These are phyloP conservation scores for Pharnaceum exiguum DNA, from an alignment of 148 eudicot species.

Conservation along the genomic window DNA sequence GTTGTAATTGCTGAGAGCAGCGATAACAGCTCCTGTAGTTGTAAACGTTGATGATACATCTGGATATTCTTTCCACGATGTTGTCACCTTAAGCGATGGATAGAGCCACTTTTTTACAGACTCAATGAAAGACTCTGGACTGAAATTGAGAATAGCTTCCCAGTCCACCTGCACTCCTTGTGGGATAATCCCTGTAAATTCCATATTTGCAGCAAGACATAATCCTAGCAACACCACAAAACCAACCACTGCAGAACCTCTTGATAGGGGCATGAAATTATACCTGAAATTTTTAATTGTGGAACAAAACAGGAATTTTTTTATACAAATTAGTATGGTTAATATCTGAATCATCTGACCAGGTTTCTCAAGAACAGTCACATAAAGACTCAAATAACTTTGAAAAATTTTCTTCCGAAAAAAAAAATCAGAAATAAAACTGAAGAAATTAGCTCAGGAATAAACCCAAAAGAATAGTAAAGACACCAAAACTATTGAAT, in stretches of 20 bases:
- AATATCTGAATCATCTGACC: no score
- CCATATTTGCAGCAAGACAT: conserved; percentile 95
- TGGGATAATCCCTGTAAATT: conserved; percentile 90
- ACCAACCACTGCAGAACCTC: conserved; percentile 88
- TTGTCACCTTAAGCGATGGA: conserved; percentile 68
- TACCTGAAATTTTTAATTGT: conserved; percentile 50
- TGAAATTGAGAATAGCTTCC: conserved; percentile 78
- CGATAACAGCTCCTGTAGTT: conserved; percentile 83
- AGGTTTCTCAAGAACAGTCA: no score
- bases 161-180: conserved; percentile 87
- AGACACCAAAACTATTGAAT: neutral
- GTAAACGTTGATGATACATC: conserved; percentile 80
- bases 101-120: conserved; percentile 86
- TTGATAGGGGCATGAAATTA: conserved; percentile 91
- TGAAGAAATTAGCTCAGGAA: no score
- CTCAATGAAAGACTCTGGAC: conserved; percentile 58
- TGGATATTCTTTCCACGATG: conserved; percentile 88
- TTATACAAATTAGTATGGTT: no score
- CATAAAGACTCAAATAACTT: no score
- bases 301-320: no score
- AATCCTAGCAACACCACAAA: conserved; percentile 82
- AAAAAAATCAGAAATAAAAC: no score
- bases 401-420: no score
- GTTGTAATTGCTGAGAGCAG: conserved; percentile 84
- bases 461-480: neutral